These are phyloP conservation scores for Aspergillus eucalypticola DNA, from an alignment of 2,329 filamentous ascomycete genomes.

Conservation along the genomic window DNA sequence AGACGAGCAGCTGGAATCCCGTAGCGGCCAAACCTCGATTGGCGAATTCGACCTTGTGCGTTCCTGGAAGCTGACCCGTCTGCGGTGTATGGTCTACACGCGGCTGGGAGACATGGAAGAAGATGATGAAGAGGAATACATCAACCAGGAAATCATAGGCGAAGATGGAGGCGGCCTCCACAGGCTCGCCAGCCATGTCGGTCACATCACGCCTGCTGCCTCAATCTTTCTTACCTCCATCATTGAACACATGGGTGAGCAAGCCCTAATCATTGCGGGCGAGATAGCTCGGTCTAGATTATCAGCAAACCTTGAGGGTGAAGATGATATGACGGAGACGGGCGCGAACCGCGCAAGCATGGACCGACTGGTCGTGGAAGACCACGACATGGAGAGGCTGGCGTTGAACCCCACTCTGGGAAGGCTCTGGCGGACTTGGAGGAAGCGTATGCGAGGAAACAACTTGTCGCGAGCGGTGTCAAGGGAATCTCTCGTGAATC, in stretches of 20 bases:
- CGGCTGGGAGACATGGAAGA: conserved; percentile 96
- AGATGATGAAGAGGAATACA: conserved; percentile 89
- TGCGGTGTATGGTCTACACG: conserved; percentile 98
- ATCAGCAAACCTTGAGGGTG: conserved; percentile 47
- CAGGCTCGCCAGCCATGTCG: conserved; percentile 56
- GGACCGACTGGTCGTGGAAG: conserved; percentile 74
- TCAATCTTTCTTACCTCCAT: conserved; percentile 96
- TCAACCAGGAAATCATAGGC: conserved; percentile 73
- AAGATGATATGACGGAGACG: conserved; percentile 55
- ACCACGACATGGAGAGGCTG: conserved; percentile 88
- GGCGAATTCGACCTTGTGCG: conserved; percentile 85
- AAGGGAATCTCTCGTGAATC: conserved; percentile 41
- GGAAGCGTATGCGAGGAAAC: conserved; percentile 62
- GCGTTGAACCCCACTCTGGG: conserved; percentile 87
- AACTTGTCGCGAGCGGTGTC: conserved; percentile 44
- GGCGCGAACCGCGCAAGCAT: conserved; percentile 52
- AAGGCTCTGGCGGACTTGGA: conserved; percentile 91
- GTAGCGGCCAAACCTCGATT: conserved; percentile 51
- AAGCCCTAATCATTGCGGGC: conserved; percentile 81
- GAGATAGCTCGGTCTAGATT: conserved; percentile 66
- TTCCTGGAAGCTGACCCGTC: conserved; percentile 87
- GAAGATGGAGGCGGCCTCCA: conserved; percentile 59
- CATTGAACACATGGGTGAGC: conserved; percentile 89
- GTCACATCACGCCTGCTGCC: conserved; percentile 80
- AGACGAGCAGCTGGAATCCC: conserved; percentile 69